phyloP scores from a whole-genome alignment of 2,329 filamentous ascomycete species.

The Trichothecium roseum region DNA sequence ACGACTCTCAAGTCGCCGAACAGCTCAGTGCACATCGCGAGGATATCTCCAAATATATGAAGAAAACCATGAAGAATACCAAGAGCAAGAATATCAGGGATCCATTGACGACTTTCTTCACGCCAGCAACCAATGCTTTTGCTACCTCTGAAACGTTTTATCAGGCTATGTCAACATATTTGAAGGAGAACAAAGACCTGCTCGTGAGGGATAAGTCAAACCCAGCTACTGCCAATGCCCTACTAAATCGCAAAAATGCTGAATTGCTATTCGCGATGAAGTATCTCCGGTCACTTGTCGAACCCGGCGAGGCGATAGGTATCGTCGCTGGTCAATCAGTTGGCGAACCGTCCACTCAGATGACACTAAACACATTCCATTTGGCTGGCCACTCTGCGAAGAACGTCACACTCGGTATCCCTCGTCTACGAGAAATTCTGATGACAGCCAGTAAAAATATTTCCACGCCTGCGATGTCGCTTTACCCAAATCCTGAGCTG shows the following conservation, averaged over 20 bases:
- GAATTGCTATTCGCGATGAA: conserved; percentile 82
- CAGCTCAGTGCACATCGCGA: conserved; percentile 40
- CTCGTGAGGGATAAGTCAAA: conserved; percentile 38
- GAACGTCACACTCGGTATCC: conserved; percentile 98
- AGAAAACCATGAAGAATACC: conserved; percentile 66
- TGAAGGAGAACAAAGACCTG: conserved; percentile 63
- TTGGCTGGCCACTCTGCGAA: conserved; percentile 96
- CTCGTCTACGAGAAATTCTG: conserved; percentile 89
- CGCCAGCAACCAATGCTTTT: conserved; percentile 69
- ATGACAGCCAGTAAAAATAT: conserved; percentile 93
- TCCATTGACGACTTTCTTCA: conserved; percentile 62
- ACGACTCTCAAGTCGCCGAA: conserved; percentile 39
- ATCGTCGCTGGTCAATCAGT: conserved; percentile 95
- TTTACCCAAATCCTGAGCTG: conserved; percentile 66
- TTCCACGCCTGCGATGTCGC: conserved; percentile 82
- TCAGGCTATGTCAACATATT: conserved; percentile 60
- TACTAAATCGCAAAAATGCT: conserved; percentile 59
- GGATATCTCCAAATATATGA: conserved; percentile 66
- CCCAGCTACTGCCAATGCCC: conserved; percentile 21
- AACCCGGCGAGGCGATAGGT: conserved; percentile 92
- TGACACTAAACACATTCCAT: conserved; percentile 99
- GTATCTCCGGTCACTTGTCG: conserved; percentile 83
- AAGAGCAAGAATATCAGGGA: conserved; percentile 52
- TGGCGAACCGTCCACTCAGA: conserved; percentile 95
- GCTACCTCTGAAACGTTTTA: conserved; percentile 86